Evolutionary conservation across 192 early-diverging fungal genomes (phyloP).

Genomic region (Backusella macrospora): DNA sequence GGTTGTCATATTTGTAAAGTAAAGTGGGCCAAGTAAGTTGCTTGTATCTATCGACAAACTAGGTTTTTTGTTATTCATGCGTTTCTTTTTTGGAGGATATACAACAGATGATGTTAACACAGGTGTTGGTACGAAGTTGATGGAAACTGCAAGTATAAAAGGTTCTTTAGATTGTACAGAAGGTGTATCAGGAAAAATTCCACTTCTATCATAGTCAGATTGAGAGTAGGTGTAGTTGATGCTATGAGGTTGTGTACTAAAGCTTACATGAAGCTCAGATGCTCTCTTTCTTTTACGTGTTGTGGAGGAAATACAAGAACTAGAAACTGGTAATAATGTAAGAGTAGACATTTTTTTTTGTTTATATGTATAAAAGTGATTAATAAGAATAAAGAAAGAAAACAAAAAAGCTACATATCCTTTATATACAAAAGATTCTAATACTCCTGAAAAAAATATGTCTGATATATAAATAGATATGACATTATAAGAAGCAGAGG

Average conservation of each 20-base stretch:
- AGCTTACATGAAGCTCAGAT: slow-evolving; percentile 18
- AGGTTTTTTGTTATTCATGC: slow-evolving; percentile 11
- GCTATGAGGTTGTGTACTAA: slow-evolving; percentile 24
- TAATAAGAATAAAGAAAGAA: background rate
- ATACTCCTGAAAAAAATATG: slow-evolving; percentile 6
- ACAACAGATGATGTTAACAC: background rate
- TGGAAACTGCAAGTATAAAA: slow-evolving; percentile 17
- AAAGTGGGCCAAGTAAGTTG: slow-evolving; percentile 29
- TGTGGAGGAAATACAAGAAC: slow-evolving; percentile 6
- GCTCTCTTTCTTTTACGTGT: slow-evolving; percentile 19
- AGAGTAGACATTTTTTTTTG: slow-evolving; percentile 12
- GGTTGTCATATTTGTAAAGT: slow-evolving; percentile 32
- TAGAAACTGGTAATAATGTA: background rate
- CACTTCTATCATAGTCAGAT: slow-evolving; percentile 35
- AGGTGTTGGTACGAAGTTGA: slow-evolving; percentile 16
- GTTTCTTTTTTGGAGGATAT: slow-evolving; percentile 15
- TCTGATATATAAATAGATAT: slow-evolving; percentile 11
- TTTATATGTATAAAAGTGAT: background rate
- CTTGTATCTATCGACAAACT: slow-evolving; percentile 34
- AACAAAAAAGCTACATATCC: too few species aligned
- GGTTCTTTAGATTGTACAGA: background rate
- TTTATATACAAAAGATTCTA: slow-evolving; percentile 7
- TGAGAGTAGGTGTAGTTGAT: slow-evolving; percentile 29
- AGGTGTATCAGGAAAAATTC: slow-evolving; percentile 27
- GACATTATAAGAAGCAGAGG: slow-evolving; percentile 1